Evolutionary conservation across 352 stramenopile genomes (phyloP).

Genomic region (Pythium brachiatum): DNA sequence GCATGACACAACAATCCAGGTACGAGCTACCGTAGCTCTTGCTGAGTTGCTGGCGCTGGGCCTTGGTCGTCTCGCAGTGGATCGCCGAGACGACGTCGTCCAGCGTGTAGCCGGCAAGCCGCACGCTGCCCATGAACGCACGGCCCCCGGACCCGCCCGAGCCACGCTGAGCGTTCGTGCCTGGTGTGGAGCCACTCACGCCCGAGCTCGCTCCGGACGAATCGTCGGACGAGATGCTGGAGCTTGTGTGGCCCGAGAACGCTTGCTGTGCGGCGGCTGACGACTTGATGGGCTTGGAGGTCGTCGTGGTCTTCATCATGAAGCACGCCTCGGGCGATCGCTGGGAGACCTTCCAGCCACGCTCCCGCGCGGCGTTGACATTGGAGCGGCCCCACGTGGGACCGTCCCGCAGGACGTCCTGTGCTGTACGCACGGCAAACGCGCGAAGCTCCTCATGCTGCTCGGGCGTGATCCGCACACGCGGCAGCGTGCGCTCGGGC

Average conservation of each 20-base stretch:
- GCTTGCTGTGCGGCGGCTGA: neutral
- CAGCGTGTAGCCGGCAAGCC: constrained; percentile 41
- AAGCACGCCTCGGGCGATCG: constrained; percentile 46
- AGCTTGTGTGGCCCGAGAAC: neutral
- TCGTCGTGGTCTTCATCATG: constrained; percentile 49
- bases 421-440: constrained; percentile 50
- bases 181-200: neutral
- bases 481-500: constrained; percentile 45
- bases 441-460: constrained; percentile 65
- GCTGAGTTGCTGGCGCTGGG: constrained; percentile 39
- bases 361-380: constrained; percentile 37
- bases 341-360: constrained; percentile 56
- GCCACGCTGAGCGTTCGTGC: neutral
- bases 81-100: constrained; percentile 64
- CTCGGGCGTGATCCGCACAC: constrained; percentile 40
- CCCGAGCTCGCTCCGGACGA: constrained; percentile 4
- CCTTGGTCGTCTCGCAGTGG: constrained; percentile 57
- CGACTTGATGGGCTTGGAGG: constrained; percentile 21
- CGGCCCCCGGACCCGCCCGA: constrained; percentile 12
- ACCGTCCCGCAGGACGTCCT: constrained; percentile 53
- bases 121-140: constrained; percentile 57
- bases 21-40: constrained; percentile 50
- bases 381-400: constrained; percentile 65
- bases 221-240: constrained; percentile 10
- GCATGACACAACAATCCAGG: constrained; percentile 61